Evolutionary conservation across 2,329 filamentous ascomycete species (phyloP), one percentile per base, ranked within the genome.

Genomic region (Aspergillus fijiensis): DNA sequence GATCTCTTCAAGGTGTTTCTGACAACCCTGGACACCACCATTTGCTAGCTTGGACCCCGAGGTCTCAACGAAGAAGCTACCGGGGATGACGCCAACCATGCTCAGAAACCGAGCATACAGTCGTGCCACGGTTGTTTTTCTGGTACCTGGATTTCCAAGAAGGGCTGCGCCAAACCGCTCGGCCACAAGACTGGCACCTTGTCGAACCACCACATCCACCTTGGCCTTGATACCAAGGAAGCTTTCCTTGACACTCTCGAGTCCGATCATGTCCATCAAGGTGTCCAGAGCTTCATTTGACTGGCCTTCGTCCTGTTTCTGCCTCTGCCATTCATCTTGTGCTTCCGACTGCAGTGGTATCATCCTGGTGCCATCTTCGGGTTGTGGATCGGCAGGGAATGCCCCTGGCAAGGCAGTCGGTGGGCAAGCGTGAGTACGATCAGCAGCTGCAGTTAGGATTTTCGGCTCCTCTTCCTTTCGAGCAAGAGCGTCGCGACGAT

Each of bases 41-140:
- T 84, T 85, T 0, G 89, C 85, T 0, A 94, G 80, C 16, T 81
- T 79, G 0, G 89, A 85, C 0, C 89, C 90, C 0, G 89, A 88
- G 0, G 84, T 89, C 64, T 93, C 89, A 7, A 86, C 70, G 62
- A 92, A 89, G 2, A 65, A 60, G 7, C 72, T 71, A 0, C 89
- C 88, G 0, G 88, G 80, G 5, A 93, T 78, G 0, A 85, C 84
- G 0, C 87, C 86, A 0, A 90, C 75, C 0, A 84, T 81, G 0
- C 82, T 80, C 0, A 94, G 77, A 39, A 92, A 88, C 5, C 85
- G 81, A 0, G 84, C 87, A 59, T 91, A 92, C 0, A 89, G 74
- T 0, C 89, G 81, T 0, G 90, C 90, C 0, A 93, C 87, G 0
- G 90, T 93, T 0, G 90, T 94, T 77, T 92, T 92, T 0, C 86